Evolutionary conservation across 208 protist species (phyloP).

Genomic region (Phytomonas sp.): DNA sequence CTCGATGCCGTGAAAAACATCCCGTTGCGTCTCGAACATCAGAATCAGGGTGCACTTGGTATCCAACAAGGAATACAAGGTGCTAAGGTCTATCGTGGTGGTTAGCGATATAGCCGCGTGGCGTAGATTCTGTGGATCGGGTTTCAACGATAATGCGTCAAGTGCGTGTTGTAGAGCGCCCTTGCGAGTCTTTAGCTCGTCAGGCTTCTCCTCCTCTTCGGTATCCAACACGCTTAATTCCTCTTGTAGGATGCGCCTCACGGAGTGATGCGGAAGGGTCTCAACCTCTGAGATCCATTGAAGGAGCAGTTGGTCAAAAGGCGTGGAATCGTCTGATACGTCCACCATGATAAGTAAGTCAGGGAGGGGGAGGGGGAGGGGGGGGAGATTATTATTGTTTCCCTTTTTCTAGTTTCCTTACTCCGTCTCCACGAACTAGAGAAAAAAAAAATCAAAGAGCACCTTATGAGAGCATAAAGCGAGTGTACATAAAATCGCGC

Average conservation of each 20-base stretch:
- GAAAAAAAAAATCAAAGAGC: neutral
- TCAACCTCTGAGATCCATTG: constrained; percentile 20
- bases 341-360: constrained; percentile 8
- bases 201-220: neutral
- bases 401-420: neutral
- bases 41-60: constrained; percentile 20
- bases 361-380: neutral
- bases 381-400: neutral
- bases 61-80: constrained; percentile 18
- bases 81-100: constrained; percentile 20
- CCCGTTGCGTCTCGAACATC: constrained; percentile 13
- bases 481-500: neutral
- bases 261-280: constrained; percentile 17
- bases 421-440: neutral
- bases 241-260: constrained; percentile 18
- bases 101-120: constrained; percentile 21
- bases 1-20: constrained; percentile 18
- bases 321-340: constrained; percentile 5
- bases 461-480: neutral
- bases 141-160: constrained; percentile 13
- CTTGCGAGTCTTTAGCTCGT: constrained; percentile 7
- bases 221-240: neutral
- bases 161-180: constrained; percentile 14
- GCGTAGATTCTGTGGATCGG: constrained; percentile 19
- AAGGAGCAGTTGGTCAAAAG: constrained; percentile 31